These are phyloP conservation scores for Geranium incanum DNA, from an alignment of 441 rosid genomes.

Conservation along the genomic window DNA sequence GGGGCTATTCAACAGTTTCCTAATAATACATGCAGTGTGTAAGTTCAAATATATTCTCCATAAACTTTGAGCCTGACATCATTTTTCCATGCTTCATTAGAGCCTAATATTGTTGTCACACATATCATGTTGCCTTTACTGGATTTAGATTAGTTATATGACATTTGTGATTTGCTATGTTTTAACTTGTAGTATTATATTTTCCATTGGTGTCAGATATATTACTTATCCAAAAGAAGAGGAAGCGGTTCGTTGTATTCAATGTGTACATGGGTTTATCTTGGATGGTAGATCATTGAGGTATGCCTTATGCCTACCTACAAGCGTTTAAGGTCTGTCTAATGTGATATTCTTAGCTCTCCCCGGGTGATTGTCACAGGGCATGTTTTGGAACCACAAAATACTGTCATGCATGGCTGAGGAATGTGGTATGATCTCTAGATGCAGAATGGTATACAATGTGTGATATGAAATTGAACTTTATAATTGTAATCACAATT, in stretches of 20 bases:
- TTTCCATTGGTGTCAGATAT: constrained; percentile 31
- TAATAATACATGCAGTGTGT: constrained; percentile 69
- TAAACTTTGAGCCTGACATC: not conserved
- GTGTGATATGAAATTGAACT: not conserved
- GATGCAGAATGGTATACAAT: not conserved
- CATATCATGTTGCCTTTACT: not conserved
- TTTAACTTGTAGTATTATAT: not conserved
- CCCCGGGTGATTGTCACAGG: constrained; percentile 23
- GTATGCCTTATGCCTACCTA: constrained; percentile 26
- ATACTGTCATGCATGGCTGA: constrained; percentile 71
- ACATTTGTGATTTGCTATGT: not conserved
- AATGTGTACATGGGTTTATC: constrained; percentile 44
- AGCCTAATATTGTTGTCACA: not conserved
- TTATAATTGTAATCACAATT: constrained; percentile 11
- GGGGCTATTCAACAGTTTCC: constrained; percentile 68
- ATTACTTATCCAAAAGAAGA: constrained; percentile 54
- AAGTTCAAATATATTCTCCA: constrained; percentile 19
- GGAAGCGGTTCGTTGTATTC: constrained; percentile 59
- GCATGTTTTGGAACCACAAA: constrained; percentile 71
- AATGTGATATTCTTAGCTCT: constrained; percentile 10
- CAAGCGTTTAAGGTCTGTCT: not conserved
- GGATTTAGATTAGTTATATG: not conserved
- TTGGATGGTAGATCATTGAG: constrained; percentile 51
- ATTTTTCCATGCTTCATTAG: not conserved
- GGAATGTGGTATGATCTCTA: constrained; percentile 38